Evolutionary conservation across 306 rosid species (phyloP).

Genomic region (Begonia masoniana): DNA sequence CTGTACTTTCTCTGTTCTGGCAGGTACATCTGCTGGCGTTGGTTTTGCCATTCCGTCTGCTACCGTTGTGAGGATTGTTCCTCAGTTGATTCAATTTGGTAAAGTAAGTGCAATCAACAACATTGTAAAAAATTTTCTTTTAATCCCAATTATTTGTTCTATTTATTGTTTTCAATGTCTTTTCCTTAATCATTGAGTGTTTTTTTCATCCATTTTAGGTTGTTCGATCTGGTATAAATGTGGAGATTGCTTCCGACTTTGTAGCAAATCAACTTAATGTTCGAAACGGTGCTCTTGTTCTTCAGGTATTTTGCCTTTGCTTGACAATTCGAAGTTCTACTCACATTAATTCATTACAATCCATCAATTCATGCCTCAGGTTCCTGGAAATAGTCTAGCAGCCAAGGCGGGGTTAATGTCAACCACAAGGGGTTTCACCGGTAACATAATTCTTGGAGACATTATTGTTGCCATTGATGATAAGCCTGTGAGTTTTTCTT

Average conservation of each 20-base stretch:
- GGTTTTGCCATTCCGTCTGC: conserved; percentile 96
- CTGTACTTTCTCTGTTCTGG: conserved; percentile 7
- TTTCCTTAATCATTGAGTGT: not conserved
- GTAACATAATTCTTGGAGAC: conserved; percentile 80
- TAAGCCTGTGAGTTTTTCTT: conserved; percentile 51
- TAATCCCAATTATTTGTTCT: not conserved
- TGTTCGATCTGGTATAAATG: conserved; percentile 69
- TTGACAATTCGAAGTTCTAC: too few species aligned
- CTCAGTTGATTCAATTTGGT: conserved; percentile 81
- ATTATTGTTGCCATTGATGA: conserved; percentile 68
- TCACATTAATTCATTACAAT: too few species aligned
- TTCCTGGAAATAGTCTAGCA: conserved; percentile 74
- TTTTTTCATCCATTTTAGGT: conserved; percentile 36
- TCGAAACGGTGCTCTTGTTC: conserved; percentile 83
- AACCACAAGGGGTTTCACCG: conserved; percentile 81
- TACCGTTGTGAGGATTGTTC: conserved; percentile 64
- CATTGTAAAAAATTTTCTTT: too few species aligned
- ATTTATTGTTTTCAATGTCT: not conserved
- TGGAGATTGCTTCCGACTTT: conserved; percentile 80
- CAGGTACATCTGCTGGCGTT: conserved; percentile 97
- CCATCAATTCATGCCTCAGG: conserved; percentile 22
- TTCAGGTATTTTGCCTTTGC: conserved; percentile 32
- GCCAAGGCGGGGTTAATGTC: conserved; percentile 73
- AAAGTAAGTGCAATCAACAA: conserved; percentile 29
- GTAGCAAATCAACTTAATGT: conserved; percentile 80